A percentile compares a stretch with the other conserved stretches of the same genome.
Evolutionary conservation across 306 rosid genomes (phyloP).

Genomic region (Quercus gilva): DNA sequence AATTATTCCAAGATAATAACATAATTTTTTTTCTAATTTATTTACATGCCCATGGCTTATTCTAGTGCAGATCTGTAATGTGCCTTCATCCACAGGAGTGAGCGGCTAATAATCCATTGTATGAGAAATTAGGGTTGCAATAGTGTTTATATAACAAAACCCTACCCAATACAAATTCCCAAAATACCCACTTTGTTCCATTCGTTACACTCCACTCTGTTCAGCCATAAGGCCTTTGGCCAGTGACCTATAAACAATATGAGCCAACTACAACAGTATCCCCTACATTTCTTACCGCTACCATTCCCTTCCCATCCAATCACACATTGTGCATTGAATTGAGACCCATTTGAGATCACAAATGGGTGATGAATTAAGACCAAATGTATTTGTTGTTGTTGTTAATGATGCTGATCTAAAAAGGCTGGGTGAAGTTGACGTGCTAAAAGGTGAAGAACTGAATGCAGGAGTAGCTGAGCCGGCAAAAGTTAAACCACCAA

Average conservation of each 20-base stretch:
- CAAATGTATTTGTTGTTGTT: constrained; percentile 47
- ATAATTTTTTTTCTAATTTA: too few relatives aligned
- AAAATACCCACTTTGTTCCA: too few relatives aligned
- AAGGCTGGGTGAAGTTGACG: constrained; percentile 46
- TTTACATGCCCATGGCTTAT: not conserved
- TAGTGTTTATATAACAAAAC: too few relatives aligned
- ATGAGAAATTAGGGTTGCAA: too few relatives aligned
- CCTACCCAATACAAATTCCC: too few relatives aligned
- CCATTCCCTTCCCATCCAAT: not conserved
- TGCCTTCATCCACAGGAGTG: too few relatives aligned
- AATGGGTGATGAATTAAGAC: constrained; percentile 27
- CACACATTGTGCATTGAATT: not conserved
- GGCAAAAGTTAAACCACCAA: constrained; percentile 51
- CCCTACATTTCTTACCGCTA: not conserved
- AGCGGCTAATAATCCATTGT: too few relatives aligned
- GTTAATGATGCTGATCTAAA: constrained; percentile 39
- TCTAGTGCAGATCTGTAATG: not conserved
- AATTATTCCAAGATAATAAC: not conserved
- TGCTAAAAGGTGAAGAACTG: constrained; percentile 55
- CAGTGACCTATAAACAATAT: too few relatives aligned
- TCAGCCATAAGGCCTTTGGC: too few relatives aligned
- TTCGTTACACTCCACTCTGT: too few relatives aligned
- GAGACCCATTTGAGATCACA: not conserved
- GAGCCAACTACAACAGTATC: too few relatives aligned
- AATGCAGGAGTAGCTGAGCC: constrained; percentile 53